Evolutionary conservation across 1,284 basidiomycete genomes (phyloP), one percentile per base, ranked within the genome.

Genomic region (Irpex sp.): DNA sequence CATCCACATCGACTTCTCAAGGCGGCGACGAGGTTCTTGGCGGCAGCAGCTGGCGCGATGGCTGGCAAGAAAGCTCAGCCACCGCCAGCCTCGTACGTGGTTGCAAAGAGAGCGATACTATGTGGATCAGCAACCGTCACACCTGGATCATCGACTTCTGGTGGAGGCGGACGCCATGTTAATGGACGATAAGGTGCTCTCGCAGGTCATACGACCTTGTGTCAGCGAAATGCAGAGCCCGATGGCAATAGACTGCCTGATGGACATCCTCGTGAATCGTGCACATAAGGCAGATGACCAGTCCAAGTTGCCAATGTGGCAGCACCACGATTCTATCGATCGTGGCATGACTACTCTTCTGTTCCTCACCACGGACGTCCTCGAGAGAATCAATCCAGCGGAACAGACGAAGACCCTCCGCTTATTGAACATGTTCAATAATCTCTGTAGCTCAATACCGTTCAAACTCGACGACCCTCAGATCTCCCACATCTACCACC

Each of bases 161-260:
- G 69, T 65, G 1, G 64, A 61, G 11, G 69, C 70, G 3, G 68
- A 70, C 57, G 64, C 63, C 15, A 61, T 63, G 4, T 67, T 70
- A 64, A 70, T 70, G 66, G 70, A 71, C 59, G 67, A 71, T 53
- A 59, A 65, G 35, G 67, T 71, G 56, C 61, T 71, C 8, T 63
- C 63, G 35, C 47, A 58, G 9, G 63, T 66, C 31, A 60, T 70
- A 36, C 62, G 67, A 26, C 50, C 61, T 9, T 69, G 66, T 35
- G 33, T 67, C 50, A 39, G 57, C 46, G 62, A 66, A 13, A 66
- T 63, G 6, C 53, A 61, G 5, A 47, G 49, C 15, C 36, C 58
- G 6, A 65, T 61, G 11, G 67, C 67, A 0, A 60, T 63, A 2
- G 51, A 61, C 8, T 67, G 65, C 46, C 39, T 69, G 5, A 15